Conservation (phyloP, 2,329 filamentous ascomycete genomes). For the Hymenoscyphus albidus region DNA sequence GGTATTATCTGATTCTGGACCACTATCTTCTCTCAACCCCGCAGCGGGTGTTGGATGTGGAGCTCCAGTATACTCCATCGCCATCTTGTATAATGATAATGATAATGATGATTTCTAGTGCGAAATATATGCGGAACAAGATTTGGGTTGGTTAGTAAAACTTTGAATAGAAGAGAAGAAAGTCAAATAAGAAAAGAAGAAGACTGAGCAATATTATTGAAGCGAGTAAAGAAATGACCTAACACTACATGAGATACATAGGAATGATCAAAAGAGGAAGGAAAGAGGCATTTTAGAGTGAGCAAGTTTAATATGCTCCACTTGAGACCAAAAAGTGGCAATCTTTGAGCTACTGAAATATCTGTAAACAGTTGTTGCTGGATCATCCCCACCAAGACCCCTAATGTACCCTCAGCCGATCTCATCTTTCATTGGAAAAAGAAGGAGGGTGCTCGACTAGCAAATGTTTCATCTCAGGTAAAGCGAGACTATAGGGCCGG, state of each 20-base stretch:
- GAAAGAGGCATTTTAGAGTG: background rate
- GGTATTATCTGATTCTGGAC: slow-evolving; percentile 7
- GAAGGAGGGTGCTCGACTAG: slow-evolving; percentile 7
- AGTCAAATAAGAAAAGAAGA: background rate
- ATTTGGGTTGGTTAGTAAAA: background rate
- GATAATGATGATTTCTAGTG: background rate
- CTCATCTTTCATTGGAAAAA: background rate
- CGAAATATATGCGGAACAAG: background rate
- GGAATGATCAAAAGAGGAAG: background rate
- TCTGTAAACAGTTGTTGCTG: background rate
- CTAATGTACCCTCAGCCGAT: background rate
- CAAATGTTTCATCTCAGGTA: background rate
- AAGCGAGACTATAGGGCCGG: background rate
- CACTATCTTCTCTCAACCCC: slow-evolving; percentile 5
- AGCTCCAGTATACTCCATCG: background rate
- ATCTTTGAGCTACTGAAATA: background rate
- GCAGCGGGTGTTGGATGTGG: background rate
- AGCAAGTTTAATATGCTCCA: background rate
- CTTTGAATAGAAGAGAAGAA: background rate
- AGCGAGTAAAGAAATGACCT: background rate
- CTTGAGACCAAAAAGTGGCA: background rate
- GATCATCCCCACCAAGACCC: background rate
- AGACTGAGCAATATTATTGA: background rate
- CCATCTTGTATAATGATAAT: background rate
- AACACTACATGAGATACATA: background rate